phyloP scores from a whole-genome alignment of 805 yeast species.

The Starmerella scarabaei region DNA sequence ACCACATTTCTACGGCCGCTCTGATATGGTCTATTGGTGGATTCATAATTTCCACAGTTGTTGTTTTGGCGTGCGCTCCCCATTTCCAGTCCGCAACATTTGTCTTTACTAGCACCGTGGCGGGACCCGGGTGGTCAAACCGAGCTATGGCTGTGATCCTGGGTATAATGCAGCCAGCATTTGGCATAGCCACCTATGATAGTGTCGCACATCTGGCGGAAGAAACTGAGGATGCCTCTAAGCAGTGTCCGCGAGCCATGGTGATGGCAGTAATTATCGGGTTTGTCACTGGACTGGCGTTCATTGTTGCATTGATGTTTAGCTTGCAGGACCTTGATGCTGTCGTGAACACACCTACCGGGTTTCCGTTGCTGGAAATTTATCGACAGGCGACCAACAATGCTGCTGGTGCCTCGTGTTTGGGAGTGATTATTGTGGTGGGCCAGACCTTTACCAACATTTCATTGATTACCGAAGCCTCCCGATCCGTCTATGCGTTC shows the following conservation, averaged over 20 bases:
- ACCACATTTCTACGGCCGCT: constrained; percentile 38
- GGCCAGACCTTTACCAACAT: constrained; percentile 49
- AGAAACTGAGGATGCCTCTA: constrained; percentile 45
- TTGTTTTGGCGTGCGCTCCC: constrained; percentile 39
- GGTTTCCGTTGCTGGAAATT: constrained; percentile 52
- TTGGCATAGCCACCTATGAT: constrained; percentile 58
- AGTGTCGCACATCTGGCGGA: constrained; percentile 64
- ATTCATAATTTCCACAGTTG: constrained; percentile 40
- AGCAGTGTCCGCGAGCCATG: constrained; percentile 48
- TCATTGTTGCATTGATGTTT: constrained; percentile 34
- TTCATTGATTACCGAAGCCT: constrained; percentile 55
- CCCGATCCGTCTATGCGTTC: constrained; percentile 55
- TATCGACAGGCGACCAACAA: constrained; percentile 44
- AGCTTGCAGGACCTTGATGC: constrained; percentile 41
- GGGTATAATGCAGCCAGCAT: constrained; percentile 59
- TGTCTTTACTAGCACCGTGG: constrained; percentile 42
- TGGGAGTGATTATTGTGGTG: constrained; percentile 37
- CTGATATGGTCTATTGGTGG: constrained; percentile 42
- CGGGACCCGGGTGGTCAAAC: constrained; percentile 48
- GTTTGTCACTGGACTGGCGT: constrained; percentile 36
- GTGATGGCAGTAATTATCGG: constrained; percentile 54
- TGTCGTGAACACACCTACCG: constrained; percentile 39
- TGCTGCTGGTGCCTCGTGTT: constrained; percentile 39
- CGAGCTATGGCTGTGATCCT: constrained; percentile 50
- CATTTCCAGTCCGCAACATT: constrained; percentile 38